phyloP scores from a whole-genome alignment of 768 basidiomycete genomes.

The Mycena galericulata region DNA sequence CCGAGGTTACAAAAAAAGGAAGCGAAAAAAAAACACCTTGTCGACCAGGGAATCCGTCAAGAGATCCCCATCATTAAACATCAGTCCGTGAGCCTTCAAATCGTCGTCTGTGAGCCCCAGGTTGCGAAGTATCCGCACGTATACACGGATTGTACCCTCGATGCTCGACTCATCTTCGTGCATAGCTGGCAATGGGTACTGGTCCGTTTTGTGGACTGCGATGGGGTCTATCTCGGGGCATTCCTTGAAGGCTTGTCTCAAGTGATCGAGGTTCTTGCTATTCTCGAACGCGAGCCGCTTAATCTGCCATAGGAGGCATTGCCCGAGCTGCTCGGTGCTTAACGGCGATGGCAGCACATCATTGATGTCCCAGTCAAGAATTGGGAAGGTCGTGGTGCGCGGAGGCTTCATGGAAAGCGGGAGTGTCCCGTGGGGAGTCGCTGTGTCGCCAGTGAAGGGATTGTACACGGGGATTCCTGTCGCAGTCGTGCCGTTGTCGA shows the following conservation, averaged over 20 bases:
- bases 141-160: constrained; percentile 32
- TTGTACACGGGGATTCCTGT: constrained; percentile 39
- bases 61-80: constrained; percentile 31
- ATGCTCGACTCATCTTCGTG: constrained; percentile 37
- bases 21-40: background rate
- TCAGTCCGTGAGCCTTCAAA: constrained; percentile 25
- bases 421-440: constrained; percentile 19
- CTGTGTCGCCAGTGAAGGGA: constrained; percentile 18
- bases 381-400: background rate
- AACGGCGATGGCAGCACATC: constrained; percentile 14
- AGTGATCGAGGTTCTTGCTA: constrained; percentile 17
- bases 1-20: background rate
- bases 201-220: constrained; percentile 33
- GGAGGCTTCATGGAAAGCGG: constrained; percentile 17
- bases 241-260: background rate
- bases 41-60: constrained; percentile 27
- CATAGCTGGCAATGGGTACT: constrained; percentile 33
- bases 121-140: constrained; percentile 3
- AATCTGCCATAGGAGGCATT: constrained; percentile 19
- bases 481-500: constrained; percentile 46
- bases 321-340: background rate
- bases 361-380: background rate
- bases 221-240: constrained; percentile 27
- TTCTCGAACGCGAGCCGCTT: constrained; percentile 22
- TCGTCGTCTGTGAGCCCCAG: constrained; percentile 6